Evolutionary conservation across 352 stramenopile species (phyloP), one percentile per base, ranked within the genome.

Genomic region (Blastocystis sp.): DNA sequence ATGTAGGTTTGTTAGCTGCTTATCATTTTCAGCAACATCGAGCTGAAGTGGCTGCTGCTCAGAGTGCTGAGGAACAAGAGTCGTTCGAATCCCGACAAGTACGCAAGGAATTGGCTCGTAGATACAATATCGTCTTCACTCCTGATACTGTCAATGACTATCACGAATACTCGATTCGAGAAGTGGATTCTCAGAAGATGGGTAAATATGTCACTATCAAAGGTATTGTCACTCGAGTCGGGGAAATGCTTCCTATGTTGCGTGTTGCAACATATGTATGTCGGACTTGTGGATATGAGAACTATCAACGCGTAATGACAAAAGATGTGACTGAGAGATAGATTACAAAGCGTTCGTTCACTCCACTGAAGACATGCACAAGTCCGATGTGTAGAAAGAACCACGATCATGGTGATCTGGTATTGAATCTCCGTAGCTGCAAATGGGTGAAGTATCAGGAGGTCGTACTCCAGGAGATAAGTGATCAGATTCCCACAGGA

Each of bases 371-470:
- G 0, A 88, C 93, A 32, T 98, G 96, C 90, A 94, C 94, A 0
- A 95, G 92, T 63, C 91, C 94, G 57, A 90, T 91, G 1, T 98
- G 95, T 89, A 88, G 92, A 87, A 91, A 90, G 1, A 95, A 96
- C 88, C 91, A 91, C 4, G 90, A 91, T 16, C 91, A 91, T 32
- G 93, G 93, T 0, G 91, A 92, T 0, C 85, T 98, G 35, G 90
- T 97, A 51, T 90, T 98, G 81, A 95, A 99, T 90, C 98, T 96
- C 0, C 94, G 97, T 61, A 96, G 95, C 2, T 98, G 92, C 88
- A 98, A 98, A 88, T 99, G 99, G 89, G 92, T 97, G 86, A 98
- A 98, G 86, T 99, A 97, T 90, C 97, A 99, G 89, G 96, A 99
- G 90, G 89, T 98, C 16, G 97, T 97, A 88, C 93, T 99, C 75